Percentiles rank a stretch among this genome's conserved stretches.
Evolutionary conservation across 306 rosid genomes (phyloP).

Genomic region (Chamaecrista fasciculata): DNA sequence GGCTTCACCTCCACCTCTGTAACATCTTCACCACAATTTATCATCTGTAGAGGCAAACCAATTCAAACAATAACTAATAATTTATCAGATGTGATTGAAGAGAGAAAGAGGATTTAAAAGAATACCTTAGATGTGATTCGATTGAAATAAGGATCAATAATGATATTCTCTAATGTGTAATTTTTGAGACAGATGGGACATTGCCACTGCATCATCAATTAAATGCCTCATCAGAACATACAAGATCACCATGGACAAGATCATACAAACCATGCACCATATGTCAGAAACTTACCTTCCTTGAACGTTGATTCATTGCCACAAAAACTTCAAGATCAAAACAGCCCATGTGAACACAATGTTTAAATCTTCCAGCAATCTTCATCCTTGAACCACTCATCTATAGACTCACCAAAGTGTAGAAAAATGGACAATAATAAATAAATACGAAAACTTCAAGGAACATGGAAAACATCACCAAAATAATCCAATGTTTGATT

Average conservation of each 20-base stretch:
- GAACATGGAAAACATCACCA: background rate
- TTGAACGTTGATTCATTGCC: slow-evolving; percentile 92
- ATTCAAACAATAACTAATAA: background rate
- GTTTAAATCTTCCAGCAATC: slow-evolving; percentile 96
- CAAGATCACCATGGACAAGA: slow-evolving; percentile 6
- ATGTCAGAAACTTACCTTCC: slow-evolving; percentile 65
- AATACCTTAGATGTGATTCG: slow-evolving; percentile 74
- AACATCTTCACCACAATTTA: slow-evolving; percentile 83
- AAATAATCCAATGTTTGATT: slow-evolving; percentile 20
- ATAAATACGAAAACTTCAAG: slow-evolving; percentile 8
- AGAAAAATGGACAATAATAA: slow-evolving; percentile 17
- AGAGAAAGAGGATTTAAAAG: slow-evolving; percentile 11
- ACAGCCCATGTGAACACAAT: slow-evolving; percentile 93
- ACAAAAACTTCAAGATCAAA: slow-evolving; percentile 98
- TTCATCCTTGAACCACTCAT: slow-evolving; percentile 99
- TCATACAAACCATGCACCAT: background rate
- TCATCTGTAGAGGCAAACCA: slow-evolving; percentile 58
- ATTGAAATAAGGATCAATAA: slow-evolving; percentile 92
- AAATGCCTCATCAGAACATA: slow-evolving; percentile 29
- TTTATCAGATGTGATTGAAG: background rate
- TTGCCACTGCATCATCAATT: slow-evolving; percentile 89
- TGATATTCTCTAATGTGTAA: slow-evolving; percentile 78
- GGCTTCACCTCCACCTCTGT: slow-evolving; percentile 91
- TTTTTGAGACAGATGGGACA: slow-evolving; percentile 94
- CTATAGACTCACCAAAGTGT: slow-evolving; percentile 42